Evolutionary conservation across 257 asterid genomes (phyloP).

Genomic region (Forsythia viridissima): DNA sequence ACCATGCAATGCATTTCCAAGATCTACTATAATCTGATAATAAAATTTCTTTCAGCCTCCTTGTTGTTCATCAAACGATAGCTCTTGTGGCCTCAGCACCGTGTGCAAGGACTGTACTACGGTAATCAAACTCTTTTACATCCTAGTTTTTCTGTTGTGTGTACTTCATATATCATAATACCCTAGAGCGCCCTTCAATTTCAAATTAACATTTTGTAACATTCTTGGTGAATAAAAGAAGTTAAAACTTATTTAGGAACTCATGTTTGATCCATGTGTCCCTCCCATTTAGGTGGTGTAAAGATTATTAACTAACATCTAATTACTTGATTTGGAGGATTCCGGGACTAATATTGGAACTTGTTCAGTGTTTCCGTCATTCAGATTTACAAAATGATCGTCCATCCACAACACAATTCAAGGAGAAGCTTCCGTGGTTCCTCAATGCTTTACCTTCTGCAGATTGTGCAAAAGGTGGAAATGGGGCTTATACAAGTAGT

Average conservation of each 20-base stretch:
- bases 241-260: background rate
- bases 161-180: background rate
- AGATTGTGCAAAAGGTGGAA: conserved; percentile 97
- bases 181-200: background rate
- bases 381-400: conserved; percentile 84
- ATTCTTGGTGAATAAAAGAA: too few relatives aligned
- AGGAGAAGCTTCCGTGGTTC: conserved; percentile 94
- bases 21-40: background rate
- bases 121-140: conserved; percentile 45
- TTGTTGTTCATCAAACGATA: conserved; percentile 67
- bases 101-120: conserved; percentile 90
- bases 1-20: background rate
- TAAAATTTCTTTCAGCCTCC: conserved; percentile 69
- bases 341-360: conserved; percentile 28
- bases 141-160: background rate
- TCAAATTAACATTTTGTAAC: background rate
- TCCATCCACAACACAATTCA: conserved; percentile 78
- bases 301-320: background rate
- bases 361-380: conserved; percentile 85
- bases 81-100: conserved; percentile 64
- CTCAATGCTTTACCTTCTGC: conserved; percentile 88
- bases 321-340: background rate
- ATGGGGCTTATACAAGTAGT: conserved; percentile 82
- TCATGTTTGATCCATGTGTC: background rate
- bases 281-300: background rate